Conservation (phyloP, 2,329 filamentous ascomycete genomes). For the Cryoendolithus antarcticus region DNA sequence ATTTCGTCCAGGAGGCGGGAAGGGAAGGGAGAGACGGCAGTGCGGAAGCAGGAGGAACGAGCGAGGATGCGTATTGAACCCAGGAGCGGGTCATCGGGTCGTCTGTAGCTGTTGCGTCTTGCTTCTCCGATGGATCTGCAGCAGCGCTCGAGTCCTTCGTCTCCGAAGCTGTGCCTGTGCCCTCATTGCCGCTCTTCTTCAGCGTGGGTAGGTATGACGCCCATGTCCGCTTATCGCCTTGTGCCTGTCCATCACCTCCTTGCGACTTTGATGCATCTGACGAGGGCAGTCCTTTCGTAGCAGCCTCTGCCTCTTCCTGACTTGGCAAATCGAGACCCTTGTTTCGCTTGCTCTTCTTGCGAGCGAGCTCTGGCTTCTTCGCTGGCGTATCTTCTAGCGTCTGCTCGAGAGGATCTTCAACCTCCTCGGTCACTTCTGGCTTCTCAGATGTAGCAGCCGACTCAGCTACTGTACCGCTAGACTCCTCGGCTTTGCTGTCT, state of each 20-base stretch:
- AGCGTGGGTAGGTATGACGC: slow-evolving; percentile 21
- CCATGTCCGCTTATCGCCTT: slow-evolving; percentile 26
- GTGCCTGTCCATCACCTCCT: slow-evolving; percentile 3
- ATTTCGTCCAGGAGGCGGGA: slow-evolving; percentile 10
- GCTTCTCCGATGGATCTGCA: too few relatives aligned
- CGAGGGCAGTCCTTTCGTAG: slow-evolving; percentile 14
- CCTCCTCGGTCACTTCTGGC: too few relatives aligned
- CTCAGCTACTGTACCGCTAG: too few relatives aligned
- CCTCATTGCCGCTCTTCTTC: not conserved
- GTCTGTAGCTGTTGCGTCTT: not conserved
- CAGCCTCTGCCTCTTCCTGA: slow-evolving; percentile 24
- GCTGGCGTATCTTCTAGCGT: slow-evolving; percentile 10
- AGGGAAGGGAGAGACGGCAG: slow-evolving; percentile 6
- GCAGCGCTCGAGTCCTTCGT: not conserved
- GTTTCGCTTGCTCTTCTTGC: slow-evolving; percentile 19
- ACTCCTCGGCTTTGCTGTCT: slow-evolving; percentile 12
- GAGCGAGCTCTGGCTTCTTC: slow-evolving; percentile 6
- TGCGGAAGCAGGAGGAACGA: slow-evolving; percentile 10
- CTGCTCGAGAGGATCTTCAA: slow-evolving; percentile 9
- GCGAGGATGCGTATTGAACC: slow-evolving; percentile 20
- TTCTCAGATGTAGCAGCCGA: too few relatives aligned
- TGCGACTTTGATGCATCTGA: slow-evolving; percentile 2
- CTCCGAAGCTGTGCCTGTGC: not conserved
- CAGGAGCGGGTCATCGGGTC: slow-evolving; percentile 13
- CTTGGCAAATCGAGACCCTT: slow-evolving; percentile 20